A percentile compares a stretch with the other conserved stretches of the same genome.
Evolutionary conservation across 2,329 filamentous ascomycete species (phyloP).

Genomic region (Gnomoniopsis sp.): DNA sequence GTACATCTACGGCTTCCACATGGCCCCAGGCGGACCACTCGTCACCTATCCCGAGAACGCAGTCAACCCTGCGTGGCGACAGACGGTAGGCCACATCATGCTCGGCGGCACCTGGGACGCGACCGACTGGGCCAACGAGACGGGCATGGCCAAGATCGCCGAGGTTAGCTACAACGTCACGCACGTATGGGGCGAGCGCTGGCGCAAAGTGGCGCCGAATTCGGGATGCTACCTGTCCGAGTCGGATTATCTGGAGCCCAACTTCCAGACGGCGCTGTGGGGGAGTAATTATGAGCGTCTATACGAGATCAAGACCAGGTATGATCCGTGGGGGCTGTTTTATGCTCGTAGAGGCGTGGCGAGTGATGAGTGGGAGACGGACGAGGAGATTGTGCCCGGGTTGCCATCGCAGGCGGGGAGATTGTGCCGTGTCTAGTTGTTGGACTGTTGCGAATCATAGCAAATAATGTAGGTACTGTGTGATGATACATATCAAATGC

Average conservation of each 20-base stretch:
- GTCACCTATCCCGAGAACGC: slow-evolving; percentile 32
- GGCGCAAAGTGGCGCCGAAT: slow-evolving; percentile 26
- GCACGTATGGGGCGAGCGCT: slow-evolving; percentile 20
- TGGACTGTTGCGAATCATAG: too few relatives aligned
- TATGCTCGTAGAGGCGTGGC: slow-evolving; percentile 25
- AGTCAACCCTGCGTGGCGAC: slow-evolving; percentile 48
- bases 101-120: slow-evolving; percentile 22
- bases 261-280: slow-evolving; percentile 29
- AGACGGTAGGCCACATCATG: slow-evolving; percentile 34
- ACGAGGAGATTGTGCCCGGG: neutral
- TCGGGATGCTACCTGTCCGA: slow-evolving; percentile 34
- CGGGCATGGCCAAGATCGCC: neutral
- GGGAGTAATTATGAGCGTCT: slow-evolving; percentile 28
- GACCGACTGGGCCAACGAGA: neutral
- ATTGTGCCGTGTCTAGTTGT: neutral
- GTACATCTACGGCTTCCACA: slow-evolving; percentile 29
- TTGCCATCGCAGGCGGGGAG: neutral
- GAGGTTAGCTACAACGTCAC: slow-evolving; percentile 26
- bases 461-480: too few relatives aligned
- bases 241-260: slow-evolving; percentile 30
- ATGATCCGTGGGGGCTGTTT: slow-evolving; percentile 34
- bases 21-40: slow-evolving; percentile 9
- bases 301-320: slow-evolving; percentile 34
- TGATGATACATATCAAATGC: too few relatives aligned
- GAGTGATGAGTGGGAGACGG: neutral